phyloP scores from a whole-genome alignment of 2,329 filamentous ascomycete species.

The Rhexocercosporidium sp. region DNA sequence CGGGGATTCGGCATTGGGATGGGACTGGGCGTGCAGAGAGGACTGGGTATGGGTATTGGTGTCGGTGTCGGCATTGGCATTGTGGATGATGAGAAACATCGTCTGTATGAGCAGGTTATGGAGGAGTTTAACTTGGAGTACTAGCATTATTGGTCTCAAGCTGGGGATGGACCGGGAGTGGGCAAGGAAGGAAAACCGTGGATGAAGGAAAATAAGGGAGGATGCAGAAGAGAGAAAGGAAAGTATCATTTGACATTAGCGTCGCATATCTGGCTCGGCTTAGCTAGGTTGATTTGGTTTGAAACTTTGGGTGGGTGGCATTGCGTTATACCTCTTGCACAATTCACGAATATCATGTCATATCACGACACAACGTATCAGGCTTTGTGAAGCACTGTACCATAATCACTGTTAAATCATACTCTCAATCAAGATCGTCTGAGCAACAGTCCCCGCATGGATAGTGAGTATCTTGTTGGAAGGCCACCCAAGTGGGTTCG shows the following conservation, averaged over 20 bases:
- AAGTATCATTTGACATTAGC: background rate
- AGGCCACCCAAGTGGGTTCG: no score
- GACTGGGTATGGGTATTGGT: background rate
- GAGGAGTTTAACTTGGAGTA: conserved; percentile 23
- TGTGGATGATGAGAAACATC: conserved; percentile 17
- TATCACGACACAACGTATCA: no score
- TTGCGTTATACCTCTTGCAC: conserved; percentile 6
- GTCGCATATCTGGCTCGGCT: background rate
- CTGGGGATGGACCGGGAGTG: background rate
- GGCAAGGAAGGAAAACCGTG: background rate
- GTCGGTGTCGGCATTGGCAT: conserved; percentile 12
- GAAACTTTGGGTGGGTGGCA: no score
- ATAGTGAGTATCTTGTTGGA: no score
- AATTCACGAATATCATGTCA: background rate
- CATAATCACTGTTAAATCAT: no score
- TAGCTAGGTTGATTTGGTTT: background rate
- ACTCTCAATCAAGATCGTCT: no score
- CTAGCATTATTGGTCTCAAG: no score
- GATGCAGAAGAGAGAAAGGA: background rate
- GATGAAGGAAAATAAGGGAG: background rate
- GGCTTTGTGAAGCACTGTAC: no score
- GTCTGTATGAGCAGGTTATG: conserved; percentile 20
- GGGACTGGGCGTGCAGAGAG: background rate
- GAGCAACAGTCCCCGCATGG: no score
- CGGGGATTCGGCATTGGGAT: background rate